Conservation (phyloP, 768 basidiomycete genomes). For the Sporobolomyces phaffii region DNA sequence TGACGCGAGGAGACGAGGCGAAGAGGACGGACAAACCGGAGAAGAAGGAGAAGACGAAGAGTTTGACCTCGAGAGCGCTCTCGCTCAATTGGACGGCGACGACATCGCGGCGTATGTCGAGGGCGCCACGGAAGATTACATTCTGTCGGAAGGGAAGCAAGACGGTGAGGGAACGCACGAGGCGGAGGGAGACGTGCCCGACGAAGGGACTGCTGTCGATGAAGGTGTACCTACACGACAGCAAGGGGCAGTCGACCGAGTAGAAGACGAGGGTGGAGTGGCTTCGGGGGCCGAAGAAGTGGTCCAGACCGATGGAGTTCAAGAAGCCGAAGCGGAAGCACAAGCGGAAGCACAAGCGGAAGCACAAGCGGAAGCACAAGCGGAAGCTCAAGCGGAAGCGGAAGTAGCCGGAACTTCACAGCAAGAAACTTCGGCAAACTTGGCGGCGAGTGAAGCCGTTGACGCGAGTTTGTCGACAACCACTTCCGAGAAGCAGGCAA, state of each 20-base stretch:
- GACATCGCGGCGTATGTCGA: conserved; percentile 29
- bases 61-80: conserved; percentile 18
- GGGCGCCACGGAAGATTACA: conserved; percentile 19
- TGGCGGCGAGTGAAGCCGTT: no score
- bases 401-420: not conserved
- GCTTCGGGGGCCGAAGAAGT: not conserved
- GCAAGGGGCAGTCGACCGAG: no score
- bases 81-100: conserved; percentile 30
- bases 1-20: not conserved
- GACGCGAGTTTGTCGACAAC: no score
- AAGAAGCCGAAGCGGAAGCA: not conserved
- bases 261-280: not conserved
- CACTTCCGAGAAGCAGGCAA: not conserved
- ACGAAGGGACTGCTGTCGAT: no score
- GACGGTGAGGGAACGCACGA: not conserved
- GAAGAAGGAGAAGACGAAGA: conserved; percentile 1
- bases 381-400: not conserved
- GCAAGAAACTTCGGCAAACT: no score
- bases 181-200: not conserved
- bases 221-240: no score
- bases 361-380: not conserved
- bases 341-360: not conserved
- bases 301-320: not conserved
- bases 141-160: not conserved
- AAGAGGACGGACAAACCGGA: not conserved